These are phyloP conservation scores for Fusarium neocosmosporiellum DNA, from an alignment of 2,329 filamentous ascomycete genomes.

Conservation along the genomic window DNA sequence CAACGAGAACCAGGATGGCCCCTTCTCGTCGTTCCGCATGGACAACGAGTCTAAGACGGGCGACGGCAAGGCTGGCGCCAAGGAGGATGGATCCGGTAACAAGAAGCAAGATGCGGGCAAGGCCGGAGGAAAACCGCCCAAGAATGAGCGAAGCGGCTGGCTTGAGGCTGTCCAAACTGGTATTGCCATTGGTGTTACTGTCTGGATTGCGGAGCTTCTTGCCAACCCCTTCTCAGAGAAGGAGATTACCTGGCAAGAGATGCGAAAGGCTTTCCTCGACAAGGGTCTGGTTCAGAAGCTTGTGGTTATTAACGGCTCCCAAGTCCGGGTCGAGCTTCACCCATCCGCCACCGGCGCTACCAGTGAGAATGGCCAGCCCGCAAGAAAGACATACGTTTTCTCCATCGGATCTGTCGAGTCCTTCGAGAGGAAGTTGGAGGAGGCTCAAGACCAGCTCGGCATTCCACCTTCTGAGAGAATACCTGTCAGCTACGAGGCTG, in stretches of 20 bases:
- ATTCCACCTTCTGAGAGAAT: constrained; percentile 92
- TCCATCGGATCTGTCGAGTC: constrained; percentile 93
- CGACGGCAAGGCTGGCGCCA: constrained; percentile 33
- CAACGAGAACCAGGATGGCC: constrained; percentile 31
- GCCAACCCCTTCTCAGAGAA: constrained; percentile 58
- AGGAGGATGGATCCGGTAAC: constrained; percentile 32
- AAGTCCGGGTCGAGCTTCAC: constrained; percentile 84
- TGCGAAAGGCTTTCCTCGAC: constrained; percentile 91
- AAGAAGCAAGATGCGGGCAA: constrained; percentile 42
- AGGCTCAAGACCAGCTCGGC: constrained; percentile 86
- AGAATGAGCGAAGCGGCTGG: constrained; percentile 50
- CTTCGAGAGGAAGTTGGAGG: constrained; percentile 89
- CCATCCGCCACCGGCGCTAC: constrained; percentile 67
- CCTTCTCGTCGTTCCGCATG: constrained; percentile 36
- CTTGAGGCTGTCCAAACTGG: constrained; percentile 50
- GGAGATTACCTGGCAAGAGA: constrained; percentile 98
- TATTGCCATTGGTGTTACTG: constrained; percentile 64
- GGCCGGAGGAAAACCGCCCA: constrained; percentile 50
- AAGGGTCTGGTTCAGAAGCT: constrained; percentile 96
- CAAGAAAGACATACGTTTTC: constrained; percentile 77
- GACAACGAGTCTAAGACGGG: constrained; percentile 37
- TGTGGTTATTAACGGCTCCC: constrained; percentile 76
- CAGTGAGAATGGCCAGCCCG: constrained; percentile 41
- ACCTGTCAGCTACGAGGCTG: constrained; percentile 86
- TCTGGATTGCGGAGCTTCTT: constrained; percentile 56